Conservation (phyloP, 169 alveolate species). For the Perkinsus marinus region DNA sequence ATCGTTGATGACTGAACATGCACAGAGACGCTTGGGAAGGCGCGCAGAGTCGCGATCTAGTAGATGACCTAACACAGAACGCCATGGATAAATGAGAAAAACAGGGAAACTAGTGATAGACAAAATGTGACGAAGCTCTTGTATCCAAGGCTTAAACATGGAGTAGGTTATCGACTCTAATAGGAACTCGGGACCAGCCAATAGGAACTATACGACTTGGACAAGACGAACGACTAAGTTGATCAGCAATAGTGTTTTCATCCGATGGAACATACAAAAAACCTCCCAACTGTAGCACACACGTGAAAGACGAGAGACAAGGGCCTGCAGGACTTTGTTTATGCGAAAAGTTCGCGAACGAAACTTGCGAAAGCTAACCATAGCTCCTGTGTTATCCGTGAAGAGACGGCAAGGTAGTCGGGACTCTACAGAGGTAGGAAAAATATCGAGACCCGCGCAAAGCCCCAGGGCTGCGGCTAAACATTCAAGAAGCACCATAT, state of each 20-base stretch:
- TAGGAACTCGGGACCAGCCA: background rate
- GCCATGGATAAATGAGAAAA: background rate
- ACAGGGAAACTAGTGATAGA: background rate
- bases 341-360: background rate
- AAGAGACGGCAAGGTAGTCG: background rate
- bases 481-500: background rate
- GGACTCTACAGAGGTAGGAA: background rate
- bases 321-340: background rate
- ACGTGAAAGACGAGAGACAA: background rate
- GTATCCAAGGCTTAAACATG: background rate
- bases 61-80: no score
- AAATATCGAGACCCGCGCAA: background rate
- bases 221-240: background rate
- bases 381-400: background rate
- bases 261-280: background rate
- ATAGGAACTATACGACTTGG: background rate
- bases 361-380: background rate
- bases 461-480: background rate
- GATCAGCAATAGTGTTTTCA: background rate
- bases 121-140: background rate
- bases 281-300: background rate
- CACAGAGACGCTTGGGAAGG: no score
- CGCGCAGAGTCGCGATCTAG: no score
- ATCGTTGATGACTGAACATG: no score
- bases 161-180: background rate